Evolutionary conservation across 768 basidiomycete genomes (phyloP).

Genomic region (Pleurotus eryngii): DNA sequence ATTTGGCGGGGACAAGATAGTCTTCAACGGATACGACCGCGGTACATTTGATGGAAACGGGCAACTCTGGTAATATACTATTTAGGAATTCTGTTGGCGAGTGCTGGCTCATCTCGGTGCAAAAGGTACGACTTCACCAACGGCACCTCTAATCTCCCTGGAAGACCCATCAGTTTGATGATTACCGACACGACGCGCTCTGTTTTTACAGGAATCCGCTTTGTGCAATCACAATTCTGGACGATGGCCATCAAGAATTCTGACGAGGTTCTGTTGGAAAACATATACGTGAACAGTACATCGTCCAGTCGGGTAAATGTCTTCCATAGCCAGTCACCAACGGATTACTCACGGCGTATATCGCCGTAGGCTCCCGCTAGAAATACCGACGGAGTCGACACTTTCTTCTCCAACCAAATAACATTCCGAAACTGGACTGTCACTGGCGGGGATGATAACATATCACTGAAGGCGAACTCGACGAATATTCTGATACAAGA

Average conservation of each 20-base stretch:
- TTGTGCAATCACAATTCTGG: conserved; percentile 42
- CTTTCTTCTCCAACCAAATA: conserved; percentile 33
- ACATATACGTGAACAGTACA: conserved; percentile 38
- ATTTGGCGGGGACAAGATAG: conserved; percentile 28
- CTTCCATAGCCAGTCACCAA: not conserved
- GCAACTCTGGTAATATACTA: conserved; percentile 29
- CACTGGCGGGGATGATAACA: conserved; percentile 35
- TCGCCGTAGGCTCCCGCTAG: conserved; percentile 21
- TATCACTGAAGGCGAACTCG: conserved; percentile 37
- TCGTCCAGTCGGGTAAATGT: conserved; percentile 26
- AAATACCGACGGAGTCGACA: conserved; percentile 37
- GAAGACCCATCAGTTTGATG: conserved; percentile 33
- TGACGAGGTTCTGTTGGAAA: conserved; percentile 31
- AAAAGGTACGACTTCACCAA: conserved; percentile 33
- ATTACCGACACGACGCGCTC: conserved; percentile 34
- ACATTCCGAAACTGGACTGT: conserved; percentile 35
- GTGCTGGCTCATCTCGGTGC: too few species aligned
- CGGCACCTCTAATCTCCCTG: conserved; percentile 33
- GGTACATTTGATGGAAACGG: conserved; percentile 41
- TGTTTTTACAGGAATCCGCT: conserved; percentile 30
- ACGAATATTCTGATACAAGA: conserved; percentile 38
- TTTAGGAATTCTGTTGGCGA: too few species aligned
- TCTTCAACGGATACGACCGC: conserved; percentile 25
- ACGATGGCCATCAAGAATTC: conserved; percentile 33
- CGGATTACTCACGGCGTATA: not conserved